phyloP scores from a whole-genome alignment of 129 eudicot species.

The Silybum marianum region DNA sequence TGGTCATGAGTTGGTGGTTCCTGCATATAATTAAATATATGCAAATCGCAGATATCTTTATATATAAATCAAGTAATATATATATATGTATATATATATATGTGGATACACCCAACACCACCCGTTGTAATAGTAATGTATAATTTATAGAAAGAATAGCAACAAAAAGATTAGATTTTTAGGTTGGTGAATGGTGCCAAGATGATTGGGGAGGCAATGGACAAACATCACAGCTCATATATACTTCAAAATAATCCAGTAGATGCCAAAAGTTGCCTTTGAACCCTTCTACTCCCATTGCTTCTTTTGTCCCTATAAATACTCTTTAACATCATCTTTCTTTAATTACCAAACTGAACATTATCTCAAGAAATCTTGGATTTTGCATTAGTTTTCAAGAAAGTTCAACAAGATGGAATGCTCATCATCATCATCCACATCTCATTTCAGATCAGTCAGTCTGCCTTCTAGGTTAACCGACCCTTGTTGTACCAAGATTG shows the following conservation, averaged over 20 bases:
- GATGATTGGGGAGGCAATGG: not conserved
- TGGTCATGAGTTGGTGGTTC: slow-evolving; percentile 2
- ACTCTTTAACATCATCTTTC: not conserved
- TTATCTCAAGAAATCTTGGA: not conserved
- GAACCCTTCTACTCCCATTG: not conserved
- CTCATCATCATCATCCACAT: not conserved
- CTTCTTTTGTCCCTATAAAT: slow-evolving; percentile 19
- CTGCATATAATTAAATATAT: not conserved
- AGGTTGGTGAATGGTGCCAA: slow-evolving; percentile 1
- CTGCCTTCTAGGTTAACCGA: slow-evolving; percentile 30
- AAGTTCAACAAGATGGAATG: not conserved
- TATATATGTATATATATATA: not conserved
- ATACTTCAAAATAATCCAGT: not conserved
- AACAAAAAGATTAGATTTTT: slow-evolving; percentile 1
- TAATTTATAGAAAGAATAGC: not conserved
- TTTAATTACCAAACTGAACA: slow-evolving; percentile 9
- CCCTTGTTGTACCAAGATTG: slow-evolving; percentile 10
- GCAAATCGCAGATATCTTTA: not conserved
- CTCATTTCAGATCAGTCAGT: slow-evolving; percentile 30
- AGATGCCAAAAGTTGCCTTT: not conserved
- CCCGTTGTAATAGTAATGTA: not conserved
- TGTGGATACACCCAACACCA: not conserved
- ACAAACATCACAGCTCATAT: slow-evolving; percentile 14
- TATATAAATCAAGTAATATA: not conserved
- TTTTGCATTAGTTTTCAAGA: not conserved